phyloP scores from a whole-genome alignment of 2,329 filamentous ascomycete species.

The Trichophaea hybrida region DNA sequence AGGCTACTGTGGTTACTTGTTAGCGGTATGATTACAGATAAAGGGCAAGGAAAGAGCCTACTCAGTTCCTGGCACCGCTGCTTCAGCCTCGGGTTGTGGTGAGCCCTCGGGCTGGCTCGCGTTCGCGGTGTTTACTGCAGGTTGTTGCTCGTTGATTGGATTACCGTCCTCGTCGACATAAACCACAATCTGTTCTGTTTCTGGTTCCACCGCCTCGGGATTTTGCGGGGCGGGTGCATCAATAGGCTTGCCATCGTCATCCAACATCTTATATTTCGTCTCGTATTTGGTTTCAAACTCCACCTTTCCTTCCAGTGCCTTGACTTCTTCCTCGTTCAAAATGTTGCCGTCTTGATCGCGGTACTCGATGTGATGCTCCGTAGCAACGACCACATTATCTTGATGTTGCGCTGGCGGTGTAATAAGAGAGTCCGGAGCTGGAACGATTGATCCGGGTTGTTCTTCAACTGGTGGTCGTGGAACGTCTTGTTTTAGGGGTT shows the following conservation, averaged over 20 bases:
- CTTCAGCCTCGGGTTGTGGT: no score
- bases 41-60: no score
- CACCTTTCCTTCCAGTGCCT: constrained; percentile 75
- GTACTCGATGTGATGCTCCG: constrained; percentile 81
- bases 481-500: constrained; percentile 1
- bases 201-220: constrained; percentile 16
- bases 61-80: no score
- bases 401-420: constrained; percentile 14
- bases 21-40: no score
- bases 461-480: background rate
- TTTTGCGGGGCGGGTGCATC: constrained; percentile 41
- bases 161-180: background rate
- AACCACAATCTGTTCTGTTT: background rate
- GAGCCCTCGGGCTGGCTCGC: background rate
- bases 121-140: background rate
- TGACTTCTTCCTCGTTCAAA: constrained; percentile 68
- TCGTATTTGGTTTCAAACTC: constrained; percentile 93
- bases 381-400: constrained; percentile 33
- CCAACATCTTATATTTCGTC: constrained; percentile 75
- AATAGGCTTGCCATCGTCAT: constrained; percentile 51
- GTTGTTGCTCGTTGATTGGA: background rate
- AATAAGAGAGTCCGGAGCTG: background rate
- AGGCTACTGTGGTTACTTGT: no score
- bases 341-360: constrained; percentile 88
- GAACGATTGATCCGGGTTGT: background rate